Conservation (phyloP, 1,284 basidiomycete genomes). For the Sanghuangporus sanghuang region DNA sequence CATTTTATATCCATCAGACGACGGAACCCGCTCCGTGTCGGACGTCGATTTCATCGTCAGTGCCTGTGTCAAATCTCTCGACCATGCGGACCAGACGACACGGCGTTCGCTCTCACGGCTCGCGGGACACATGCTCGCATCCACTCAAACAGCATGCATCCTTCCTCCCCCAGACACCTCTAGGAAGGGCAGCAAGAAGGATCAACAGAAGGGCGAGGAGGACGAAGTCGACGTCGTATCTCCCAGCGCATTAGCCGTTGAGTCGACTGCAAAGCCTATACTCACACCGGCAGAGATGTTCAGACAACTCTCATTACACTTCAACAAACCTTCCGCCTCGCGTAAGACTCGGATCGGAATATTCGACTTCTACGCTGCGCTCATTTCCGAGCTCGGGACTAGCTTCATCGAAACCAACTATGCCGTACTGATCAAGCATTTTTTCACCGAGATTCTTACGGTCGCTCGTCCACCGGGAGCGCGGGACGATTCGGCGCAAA, state of each 20-base stretch:
- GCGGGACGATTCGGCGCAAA: conserved; percentile 71
- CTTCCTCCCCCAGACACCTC: conserved; percentile 41
- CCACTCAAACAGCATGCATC: conserved; percentile 74
- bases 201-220: conserved; percentile 47
- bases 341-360: conserved; percentile 79
- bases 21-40: conserved; percentile 44
- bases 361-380: conserved; percentile 83
- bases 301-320: conserved; percentile 66
- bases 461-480: conserved; percentile 47
- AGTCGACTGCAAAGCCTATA: conserved; percentile 62
- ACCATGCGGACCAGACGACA: conserved; percentile 81
- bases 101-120: conserved; percentile 76
- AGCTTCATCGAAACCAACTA: conserved; percentile 85
- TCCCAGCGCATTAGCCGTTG: conserved; percentile 44
- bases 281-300: conserved; percentile 82
- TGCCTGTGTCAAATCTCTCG: conserved; percentile 73
- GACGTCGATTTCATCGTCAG: conserved; percentile 77
- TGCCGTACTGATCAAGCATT: conserved; percentile 70
- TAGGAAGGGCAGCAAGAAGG: conserved; percentile 59
- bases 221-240: conserved; percentile 53
- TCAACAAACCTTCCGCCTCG: conserved; percentile 68
- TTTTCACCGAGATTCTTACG: conserved; percentile 74
- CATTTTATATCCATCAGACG: conserved; percentile 55
- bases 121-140: conserved; percentile 79
- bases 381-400: conserved; percentile 73